Base-by-base conservation (phyloP, 2,329 filamentous ascomycete species). In the Ophiostoma ulmi region DNA sequence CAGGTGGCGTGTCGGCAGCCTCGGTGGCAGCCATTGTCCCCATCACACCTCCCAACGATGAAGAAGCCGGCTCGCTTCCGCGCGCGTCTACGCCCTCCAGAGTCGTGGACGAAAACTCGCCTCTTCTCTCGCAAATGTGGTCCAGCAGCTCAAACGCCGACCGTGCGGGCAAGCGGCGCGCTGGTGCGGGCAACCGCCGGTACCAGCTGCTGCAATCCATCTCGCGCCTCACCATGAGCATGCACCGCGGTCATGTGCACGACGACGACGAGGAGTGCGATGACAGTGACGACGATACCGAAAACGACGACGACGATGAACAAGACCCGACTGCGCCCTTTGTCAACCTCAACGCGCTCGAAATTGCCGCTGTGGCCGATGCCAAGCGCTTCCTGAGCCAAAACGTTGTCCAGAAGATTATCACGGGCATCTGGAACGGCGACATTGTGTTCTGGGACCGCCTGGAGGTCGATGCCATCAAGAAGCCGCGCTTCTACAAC, bases 371-470 rank as follows among this genome's bases (percentile, higher is more conserved):
- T 65, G 88, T 96, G 26, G 90, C 90, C 14, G 86, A 91, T 72
- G 91, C 92, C 39, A 97, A 97, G 80, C 91, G 91, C 65, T 96
- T 97, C 75, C 84, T 97, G 48, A 90, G 90, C 76, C 92, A 96
- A 78, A 85, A 86, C 72, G 87, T 91, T 2, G 90, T 96, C 13
- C 93, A 97, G 77, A 91, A 90, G 76, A 91, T 96, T 74, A 87
- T 97, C 73, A 90, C 91, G 65, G 91, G 91, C 67, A 91, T 97
- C 70, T 96, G 93, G 92, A 88, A 89, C 73, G 93, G 93, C 65
- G 90, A 94, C 74, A 93, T 97, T 72, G 87, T 94, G 52, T 95
- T 96, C 78, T 97, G 92, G 93, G 90, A 93, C 72, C 87, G 84
- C 6, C 81, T 97, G n/a, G 90, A 87, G 10, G 85, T 92, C 10